Conservation (phyloP, 305 asterid genomes). For the Andrographis paniculata region DNA sequence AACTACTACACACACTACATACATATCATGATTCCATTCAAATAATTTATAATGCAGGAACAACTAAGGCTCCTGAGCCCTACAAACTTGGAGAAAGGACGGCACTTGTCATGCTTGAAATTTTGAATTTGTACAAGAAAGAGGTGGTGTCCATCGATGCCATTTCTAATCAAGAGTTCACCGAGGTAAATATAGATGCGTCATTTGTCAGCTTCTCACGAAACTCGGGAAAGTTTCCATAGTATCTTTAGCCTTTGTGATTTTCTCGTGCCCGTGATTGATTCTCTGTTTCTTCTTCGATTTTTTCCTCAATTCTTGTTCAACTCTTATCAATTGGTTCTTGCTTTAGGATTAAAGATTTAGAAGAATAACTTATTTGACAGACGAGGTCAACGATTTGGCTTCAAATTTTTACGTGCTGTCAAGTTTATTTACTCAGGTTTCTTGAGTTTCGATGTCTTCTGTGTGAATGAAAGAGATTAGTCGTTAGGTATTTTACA, state of each 20-base stretch:
- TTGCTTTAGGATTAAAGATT: too few relatives aligned
- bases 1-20: background rate
- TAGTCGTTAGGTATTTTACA: too few relatives aligned
- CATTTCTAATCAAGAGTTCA: conserved; percentile 76
- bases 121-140: conserved; percentile 72
- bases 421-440: too few relatives aligned
- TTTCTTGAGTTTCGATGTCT: too few relatives aligned
- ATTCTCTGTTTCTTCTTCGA: background rate
- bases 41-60: conserved; percentile 42
- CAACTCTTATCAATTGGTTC: too few relatives aligned
- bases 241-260: conserved; percentile 11
- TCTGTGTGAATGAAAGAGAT: too few relatives aligned
- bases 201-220: conserved; percentile 1
- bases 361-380: too few relatives aligned
- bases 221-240: too few relatives aligned
- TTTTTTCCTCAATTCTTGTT: background rate
- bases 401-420: too few relatives aligned
- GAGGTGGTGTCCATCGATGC: conserved; percentile 66
- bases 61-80: conserved; percentile 52
- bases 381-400: too few relatives aligned
- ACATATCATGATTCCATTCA: background rate
- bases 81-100: conserved; percentile 66
- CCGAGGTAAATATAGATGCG: conserved; percentile 57
- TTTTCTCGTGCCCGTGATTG: background rate
- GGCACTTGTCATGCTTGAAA: conserved; percentile 72